phyloP scores from a whole-genome alignment of 2,329 filamentous ascomycete species.

The Daldinia sp. region DNA sequence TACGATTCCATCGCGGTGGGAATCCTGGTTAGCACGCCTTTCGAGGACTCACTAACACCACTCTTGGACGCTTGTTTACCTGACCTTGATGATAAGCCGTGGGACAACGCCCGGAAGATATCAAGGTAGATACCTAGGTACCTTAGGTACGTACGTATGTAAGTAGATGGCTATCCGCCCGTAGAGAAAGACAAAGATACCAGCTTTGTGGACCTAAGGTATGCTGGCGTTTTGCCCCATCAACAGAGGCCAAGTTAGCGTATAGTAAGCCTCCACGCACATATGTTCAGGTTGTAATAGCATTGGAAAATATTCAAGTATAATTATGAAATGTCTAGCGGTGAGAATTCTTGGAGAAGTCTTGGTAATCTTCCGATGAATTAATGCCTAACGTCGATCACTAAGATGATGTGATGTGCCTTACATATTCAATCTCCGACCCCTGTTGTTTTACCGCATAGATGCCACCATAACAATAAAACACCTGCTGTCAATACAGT shows the following conservation, averaged over 20 bases:
- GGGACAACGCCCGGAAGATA: too few species aligned
- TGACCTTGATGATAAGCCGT: neutral
- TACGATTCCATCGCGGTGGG: neutral
- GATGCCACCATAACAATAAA: neutral
- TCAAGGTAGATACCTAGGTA: too few species aligned
- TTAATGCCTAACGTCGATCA: slow-evolving; percentile 13
- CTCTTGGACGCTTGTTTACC: neutral
- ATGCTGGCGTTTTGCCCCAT: neutral
- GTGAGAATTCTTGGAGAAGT: neutral
- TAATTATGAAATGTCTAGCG: neutral
- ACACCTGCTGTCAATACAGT: neutral
- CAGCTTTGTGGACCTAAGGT: neutral
- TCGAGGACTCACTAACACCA: slow-evolving; percentile 10
- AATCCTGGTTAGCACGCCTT: slow-evolving; percentile 30
- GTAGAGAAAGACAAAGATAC: neutral
- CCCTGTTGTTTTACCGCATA: slow-evolving; percentile 16
- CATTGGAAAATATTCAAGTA: too few species aligned
- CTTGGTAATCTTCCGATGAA: neutral
- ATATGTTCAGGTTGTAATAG: too few species aligned
- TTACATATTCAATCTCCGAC: slow-evolving; percentile 24
- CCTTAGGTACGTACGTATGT: too few species aligned
- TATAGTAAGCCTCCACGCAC: too few species aligned
- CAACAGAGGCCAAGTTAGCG: neutral
- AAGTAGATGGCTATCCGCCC: neutral
- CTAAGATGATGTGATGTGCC: slow-evolving; percentile 19